Evolutionary conservation across 2,329 filamentous ascomycete genomes (phyloP).

Genomic region (Drechmeria coniospora): DNA sequence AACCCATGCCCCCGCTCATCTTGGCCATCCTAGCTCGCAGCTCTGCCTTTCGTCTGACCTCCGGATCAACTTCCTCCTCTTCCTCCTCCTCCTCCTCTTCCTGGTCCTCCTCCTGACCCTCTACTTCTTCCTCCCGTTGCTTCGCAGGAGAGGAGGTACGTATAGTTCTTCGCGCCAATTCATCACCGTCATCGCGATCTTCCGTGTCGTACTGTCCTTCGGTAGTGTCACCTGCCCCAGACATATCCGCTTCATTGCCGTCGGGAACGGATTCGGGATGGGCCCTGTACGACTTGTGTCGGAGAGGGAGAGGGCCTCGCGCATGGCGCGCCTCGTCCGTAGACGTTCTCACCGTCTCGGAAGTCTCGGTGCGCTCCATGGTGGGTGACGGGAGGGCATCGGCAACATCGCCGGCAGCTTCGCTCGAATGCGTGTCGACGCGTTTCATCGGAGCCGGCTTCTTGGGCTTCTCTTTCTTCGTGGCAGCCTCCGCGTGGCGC

Average conservation of each 20-base stretch:
- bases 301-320: slow-evolving; percentile 26
- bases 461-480: slow-evolving; percentile 82
- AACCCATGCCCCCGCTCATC: slow-evolving; percentile 95
- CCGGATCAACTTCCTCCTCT: slow-evolving; percentile 76
- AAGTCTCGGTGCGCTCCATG: slow-evolving; percentile 31
- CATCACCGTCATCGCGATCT: slow-evolving; percentile 62
- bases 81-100: slow-evolving; percentile 56
- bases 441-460: slow-evolving; percentile 50
- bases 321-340: slow-evolving; percentile 26
- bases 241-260: slow-evolving; percentile 51
- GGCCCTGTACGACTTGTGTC: slow-evolving; percentile 37
- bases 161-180: slow-evolving; percentile 27
- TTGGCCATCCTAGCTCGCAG: slow-evolving; percentile 92
- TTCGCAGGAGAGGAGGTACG: slow-evolving; percentile 18
- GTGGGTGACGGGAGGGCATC: slow-evolving; percentile 13
- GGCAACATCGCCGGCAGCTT: slow-evolving; percentile 14
- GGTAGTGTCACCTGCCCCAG: slow-evolving; percentile 47
- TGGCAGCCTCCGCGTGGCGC: slow-evolving; percentile 59
- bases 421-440: slow-evolving; percentile 23
- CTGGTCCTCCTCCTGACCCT: slow-evolving; percentile 35
- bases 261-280: slow-evolving; percentile 32
- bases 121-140: slow-evolving; percentile 60
- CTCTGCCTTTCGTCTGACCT: slow-evolving; percentile 72
- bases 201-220: slow-evolving; percentile 46
- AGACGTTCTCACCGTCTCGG: slow-evolving; percentile 34